Base-by-base conservation (phyloP, 805 yeast species). In the Starmerella bacillaris region DNA sequence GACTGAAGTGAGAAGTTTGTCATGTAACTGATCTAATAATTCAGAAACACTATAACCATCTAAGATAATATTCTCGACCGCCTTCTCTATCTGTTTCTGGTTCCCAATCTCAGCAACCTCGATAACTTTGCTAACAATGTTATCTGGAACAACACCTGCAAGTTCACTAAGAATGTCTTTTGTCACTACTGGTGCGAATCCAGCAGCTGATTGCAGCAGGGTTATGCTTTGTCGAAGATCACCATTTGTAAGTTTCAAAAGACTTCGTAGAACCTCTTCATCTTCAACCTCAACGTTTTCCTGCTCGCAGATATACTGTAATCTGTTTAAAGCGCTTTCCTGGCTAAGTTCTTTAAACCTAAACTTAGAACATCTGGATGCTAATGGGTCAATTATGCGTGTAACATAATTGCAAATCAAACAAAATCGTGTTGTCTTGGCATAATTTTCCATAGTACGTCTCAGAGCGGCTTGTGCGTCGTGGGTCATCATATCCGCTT, bases 341-440 rank as follows among this genome's bases (percentile, higher is more conserved):
- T 70, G 66, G 48, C 78, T 84, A 39, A 89, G 63, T 27, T 78
- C 70, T 48, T 74, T 74, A 61, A 89, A 89, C 46, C 98, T 64
- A 56, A 89, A 89, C 55, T 89, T 89, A 27, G 95, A 80, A 58
- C 98, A 89, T 53, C 99, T 68, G 33, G 94, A 80, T 4, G 96
- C 94, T 39, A 89, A 60, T 2, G 99, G 99, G 48, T 86, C 96
- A 43, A 89, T 89, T 46, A 89, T 89, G 39, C 96, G 67, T 2
- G 99, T 89, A 42, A 89, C 89, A 58, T 89, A 89, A 54, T 89
- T 89, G 64, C 99, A 89, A 34, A 89, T 78, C 41, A 89, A 60
- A 55, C 96, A 89, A 58, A 89, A 89, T 48, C 99, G 67, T 2
- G 98, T 79, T 35, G 83, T 82, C 27, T 70, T 68, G 1, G 96